Base-by-base conservation (phyloP, 345 rosid species). In the Barbarea vulgaris region DNA sequence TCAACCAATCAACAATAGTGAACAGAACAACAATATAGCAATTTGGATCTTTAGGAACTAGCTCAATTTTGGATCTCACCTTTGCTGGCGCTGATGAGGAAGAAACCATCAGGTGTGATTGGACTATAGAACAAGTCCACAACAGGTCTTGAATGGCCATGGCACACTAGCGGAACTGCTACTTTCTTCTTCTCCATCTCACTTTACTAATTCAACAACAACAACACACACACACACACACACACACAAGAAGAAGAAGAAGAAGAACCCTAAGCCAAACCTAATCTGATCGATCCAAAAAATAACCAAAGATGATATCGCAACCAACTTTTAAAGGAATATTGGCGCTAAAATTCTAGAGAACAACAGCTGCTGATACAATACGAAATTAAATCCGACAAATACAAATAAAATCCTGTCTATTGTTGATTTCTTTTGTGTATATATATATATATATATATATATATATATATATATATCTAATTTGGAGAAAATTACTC, bases 11-110 rank as follows among this genome's bases (percentile, higher is more conserved):
- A 52, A 52, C 48, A 52, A 19, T 19, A 30, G 44, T 18, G 42
- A 48, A 12, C 7, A 50, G 44, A 21, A 14, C 11, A 19, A 21
- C n/a, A n/a, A n/a, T 28, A 3, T 8, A 9, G 9, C 12, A 10
- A 31, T 18, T 64, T 11, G 48, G 50, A 58, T 53, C 33, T 58
- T 58, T 52, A 22, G 1, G 8, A 52, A 22, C 14, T 52, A 52
- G 7, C 56, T 25, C 4, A 41, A 14, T 17, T 39, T 61, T n/a
- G 19, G 25, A 46, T 48, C 63, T 15, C 67, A 89, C 89, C 91
- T 78, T 89, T 89, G 77, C 94, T 89, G 28, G 93, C 93, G 80
- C 91, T 87, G 55, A 89, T 87, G 80, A 87, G 87, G 79, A 89
- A 89, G 80, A 85, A 89, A 4, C 94, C 94, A 87, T 89, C 94